Evolutionary conservation across 495 filamentous ascomycete genomes (phyloP), one percentile per base, ranked within the genome.

Genomic region (Lepraria neglecta): DNA sequence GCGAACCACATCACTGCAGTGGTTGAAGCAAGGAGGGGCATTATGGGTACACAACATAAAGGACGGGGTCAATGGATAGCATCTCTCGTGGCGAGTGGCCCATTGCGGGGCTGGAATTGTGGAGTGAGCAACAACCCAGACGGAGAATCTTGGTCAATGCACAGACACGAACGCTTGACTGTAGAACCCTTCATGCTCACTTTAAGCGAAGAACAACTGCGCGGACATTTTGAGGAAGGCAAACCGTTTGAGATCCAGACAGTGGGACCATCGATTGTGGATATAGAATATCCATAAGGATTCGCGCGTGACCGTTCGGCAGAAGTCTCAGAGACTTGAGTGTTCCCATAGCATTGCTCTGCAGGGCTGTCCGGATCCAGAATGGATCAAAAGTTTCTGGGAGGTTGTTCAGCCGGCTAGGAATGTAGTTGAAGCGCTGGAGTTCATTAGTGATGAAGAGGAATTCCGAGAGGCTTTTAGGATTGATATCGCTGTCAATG

Each of bases 51-150:
- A 44, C 14, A n/a, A 31, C 19, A 10, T n/a, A 58, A 58, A 46
- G 55, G 31, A 28, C 38, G 55, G 38, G 40, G 38, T 9, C 50
- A 55, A 21, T 61, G 48, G 59, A 31, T 61, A 6, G 28, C 35
- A 19, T 62, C 60, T 33, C 40, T 62, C 6, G 47, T 62, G 10
- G 44, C 60, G 1, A 21, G 27, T 21, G 52, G 60, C 9, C 52
- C 60, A 24, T 21, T 62, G 38, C 30, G 12, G 3, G 42, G 43
- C 27, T 62, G 60, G 60, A 42, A 5, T 17, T 56, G 35, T 35
- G 10, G 17, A 6, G 3, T 62, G 15, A n/a, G 24, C 21, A 28
- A 62, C 19, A 56, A 11, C 43, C 21, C 44, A 42, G 12, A 55
- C 19, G 48, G 59, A 27, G 19, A 6, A 0, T 11, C n/a, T 61